Evolutionary conservation across 768 basidiomycete genomes (phyloP).

Genomic region (Mrakia gelida): DNA sequence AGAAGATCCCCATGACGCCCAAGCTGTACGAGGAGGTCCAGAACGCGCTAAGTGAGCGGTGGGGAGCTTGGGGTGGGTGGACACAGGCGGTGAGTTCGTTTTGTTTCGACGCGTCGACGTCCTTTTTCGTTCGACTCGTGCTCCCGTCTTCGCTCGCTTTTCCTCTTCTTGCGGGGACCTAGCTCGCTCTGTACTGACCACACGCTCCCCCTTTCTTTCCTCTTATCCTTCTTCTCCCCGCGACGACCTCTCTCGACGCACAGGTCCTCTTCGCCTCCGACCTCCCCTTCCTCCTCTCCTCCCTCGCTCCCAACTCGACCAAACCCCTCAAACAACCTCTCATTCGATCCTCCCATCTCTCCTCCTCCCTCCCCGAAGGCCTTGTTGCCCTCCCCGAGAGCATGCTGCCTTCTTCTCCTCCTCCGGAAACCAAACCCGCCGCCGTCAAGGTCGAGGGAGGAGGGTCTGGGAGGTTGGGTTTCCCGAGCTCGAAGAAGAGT

Average conservation of each 20-base stretch:
- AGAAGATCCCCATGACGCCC: slow-evolving; percentile 61
- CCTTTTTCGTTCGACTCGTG: no score
- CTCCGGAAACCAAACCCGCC: not conserved
- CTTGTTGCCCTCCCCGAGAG: not conserved
- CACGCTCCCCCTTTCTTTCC: no score
- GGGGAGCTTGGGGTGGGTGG: slow-evolving; percentile 89
- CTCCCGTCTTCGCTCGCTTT: not conserved
- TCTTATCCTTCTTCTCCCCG: no score
- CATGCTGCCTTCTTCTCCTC: not conserved
- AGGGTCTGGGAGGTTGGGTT: not conserved
- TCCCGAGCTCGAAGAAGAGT: not conserved
- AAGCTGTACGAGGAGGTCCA: slow-evolving; percentile 71
- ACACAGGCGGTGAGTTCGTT: slow-evolving; percentile 65
- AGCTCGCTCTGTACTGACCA: not conserved
- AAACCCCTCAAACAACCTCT: slow-evolving; percentile 17
- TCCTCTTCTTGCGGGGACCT: not conserved
- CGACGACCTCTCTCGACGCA: no score
- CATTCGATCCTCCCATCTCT: not conserved
- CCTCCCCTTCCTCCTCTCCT: slow-evolving; percentile 27
- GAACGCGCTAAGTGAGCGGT: slow-evolving; percentile 56
- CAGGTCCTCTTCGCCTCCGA: slow-evolving; percentile 40
- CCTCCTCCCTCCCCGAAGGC: not conserved
- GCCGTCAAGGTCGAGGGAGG: not conserved
- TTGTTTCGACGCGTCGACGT: not conserved
- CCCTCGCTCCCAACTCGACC: not conserved